Evolutionary conservation across 768 basidiomycete species (phyloP), one percentile per base, ranked within the genome.

Genomic region (Vararia minispora): DNA sequence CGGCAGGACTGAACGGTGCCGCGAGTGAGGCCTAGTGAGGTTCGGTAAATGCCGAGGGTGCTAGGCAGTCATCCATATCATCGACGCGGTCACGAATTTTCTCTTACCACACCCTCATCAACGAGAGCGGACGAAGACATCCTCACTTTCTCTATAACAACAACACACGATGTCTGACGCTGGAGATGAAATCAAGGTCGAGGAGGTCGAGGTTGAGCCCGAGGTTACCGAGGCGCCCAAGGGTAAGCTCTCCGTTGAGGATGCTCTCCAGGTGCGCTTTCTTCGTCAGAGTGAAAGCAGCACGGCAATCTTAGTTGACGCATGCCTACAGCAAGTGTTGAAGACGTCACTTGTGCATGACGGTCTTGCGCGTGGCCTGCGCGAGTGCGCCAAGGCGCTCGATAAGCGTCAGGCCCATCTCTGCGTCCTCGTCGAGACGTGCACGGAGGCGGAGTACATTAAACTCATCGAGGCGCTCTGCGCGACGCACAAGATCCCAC

Each of bases 381-480:
- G 92, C 50, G 94, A 99, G 71, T 83, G 78, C 57, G 85, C 94
- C 58, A 99, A 99, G 73, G 88, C 94, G 44, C 74, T 99, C 51
- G 94, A 99, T 76, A 95, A 91, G 71, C 83, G 91, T 54, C 88
- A 92, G 72, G 94, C 92, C 40, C 94, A 98, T 64, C 73, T 98
- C 33, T 98, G 94, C 66, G 92, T 99, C 45, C 82, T 99, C 55
- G 92, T 97, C 59, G 94, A 99, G 78, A 90, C 90, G 41, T 95
- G 91, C 74, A 91, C 86, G 37, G 94, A 98, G 69, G 87, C 92
- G 51, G 94, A 97, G 67, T 98, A 99, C 75, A 87, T 95, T 78
- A 98, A 97, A 72, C 88, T 99, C 70, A 95, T 99, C 52, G 92
- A 97, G 69, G 94, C 94, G 35, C 89, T 99, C 58, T 98, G 94